Conservation (phyloP, 2,329 filamentous ascomycete species). For the Paecilomyces formosus region DNA sequence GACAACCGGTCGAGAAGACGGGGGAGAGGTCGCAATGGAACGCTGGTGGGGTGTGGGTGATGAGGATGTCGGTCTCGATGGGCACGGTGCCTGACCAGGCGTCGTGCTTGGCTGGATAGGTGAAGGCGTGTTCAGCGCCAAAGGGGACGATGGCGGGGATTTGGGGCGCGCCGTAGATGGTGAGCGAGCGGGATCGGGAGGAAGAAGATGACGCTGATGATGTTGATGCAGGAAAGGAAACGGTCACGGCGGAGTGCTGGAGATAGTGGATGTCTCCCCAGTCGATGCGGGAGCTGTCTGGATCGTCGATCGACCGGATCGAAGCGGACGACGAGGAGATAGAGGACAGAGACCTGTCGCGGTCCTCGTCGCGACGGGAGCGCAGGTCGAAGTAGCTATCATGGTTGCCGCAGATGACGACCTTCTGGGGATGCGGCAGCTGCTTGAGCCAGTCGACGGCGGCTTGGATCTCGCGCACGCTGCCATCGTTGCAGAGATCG, state of each 20-base stretch:
- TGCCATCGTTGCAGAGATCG: constrained; percentile 71
- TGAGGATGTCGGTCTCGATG: constrained; percentile 63
- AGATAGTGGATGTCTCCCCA: constrained; percentile 68
- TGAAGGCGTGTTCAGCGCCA: constrained; percentile 66
- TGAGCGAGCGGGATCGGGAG: constrained; percentile 53
- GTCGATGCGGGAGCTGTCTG: constrained; percentile 48
- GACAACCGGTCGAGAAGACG: constrained; percentile 61
- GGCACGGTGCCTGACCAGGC: constrained; percentile 70
- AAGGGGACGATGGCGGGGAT: constrained; percentile 62
- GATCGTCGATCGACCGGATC: constrained; percentile 29
- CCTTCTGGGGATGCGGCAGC: constrained; percentile 70
- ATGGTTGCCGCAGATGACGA: constrained; percentile 82
- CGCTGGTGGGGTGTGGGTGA: constrained; percentile 75
- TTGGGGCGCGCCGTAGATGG: constrained; percentile 73
- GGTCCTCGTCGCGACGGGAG: constrained; percentile 52
- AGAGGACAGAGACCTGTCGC: constrained; percentile 21
- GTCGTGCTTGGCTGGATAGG: constrained; percentile 59
- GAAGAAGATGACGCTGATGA: constrained; percentile 45
- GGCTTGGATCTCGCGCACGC: constrained; percentile 64
- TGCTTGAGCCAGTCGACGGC: constrained; percentile 74
- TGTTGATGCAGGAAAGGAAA: constrained; percentile 47
- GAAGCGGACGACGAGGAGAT: constrained; percentile 30
- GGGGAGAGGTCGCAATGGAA: constrained; percentile 54
- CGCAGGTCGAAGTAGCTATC: constrained; percentile 74
- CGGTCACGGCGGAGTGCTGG: constrained; percentile 57